phyloP scores from a whole-genome alignment of 352 stramenopile genomes.

The Albugo candida region DNA sequence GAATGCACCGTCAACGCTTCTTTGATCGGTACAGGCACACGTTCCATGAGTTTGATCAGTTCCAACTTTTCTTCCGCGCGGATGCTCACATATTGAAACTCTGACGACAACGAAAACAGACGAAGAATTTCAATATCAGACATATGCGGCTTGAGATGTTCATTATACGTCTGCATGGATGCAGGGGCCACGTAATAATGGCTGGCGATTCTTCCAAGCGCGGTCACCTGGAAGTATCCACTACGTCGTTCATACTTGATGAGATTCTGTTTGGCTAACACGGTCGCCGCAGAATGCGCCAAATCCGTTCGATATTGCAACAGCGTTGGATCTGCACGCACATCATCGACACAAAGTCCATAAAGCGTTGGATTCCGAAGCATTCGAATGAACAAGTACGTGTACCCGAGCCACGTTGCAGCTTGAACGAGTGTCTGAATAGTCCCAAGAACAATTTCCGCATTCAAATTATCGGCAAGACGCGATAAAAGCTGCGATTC shows the following conservation, averaged over 20 bases:
- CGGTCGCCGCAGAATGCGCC: constrained; percentile 87
- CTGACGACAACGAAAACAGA: constrained; percentile 96
- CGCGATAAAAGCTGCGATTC: constrained; percentile 95
- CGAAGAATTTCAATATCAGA: constrained; percentile 99
- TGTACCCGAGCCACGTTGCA: constrained; percentile 98
- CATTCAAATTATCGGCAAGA: constrained; percentile 97
- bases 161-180: constrained; percentile 97
- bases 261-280: constrained; percentile 94
- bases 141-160: constrained; percentile 98
- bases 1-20: constrained; percentile 55
- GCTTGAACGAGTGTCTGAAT: constrained; percentile 90
- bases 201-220: constrained; percentile 92
- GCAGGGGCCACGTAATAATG: constrained; percentile 99
- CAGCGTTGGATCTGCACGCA: constrained; percentile 85
- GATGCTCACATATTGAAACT: constrained; percentile 98
- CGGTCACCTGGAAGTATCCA: constrained; percentile 91
- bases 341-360: constrained; percentile 76
- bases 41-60: constrained; percentile 91
- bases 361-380: constrained; percentile 94
- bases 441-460: constrained; percentile 95
- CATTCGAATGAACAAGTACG: constrained; percentile 99
- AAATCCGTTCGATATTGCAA: constrained; percentile 92
- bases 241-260: constrained; percentile 95
- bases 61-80: constrained; percentile 98
- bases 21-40: constrained; percentile 98